Base-by-base conservation (phyloP, 2,329 filamentous ascomycete genomes). In the Colletotrichum sp. region DNA sequence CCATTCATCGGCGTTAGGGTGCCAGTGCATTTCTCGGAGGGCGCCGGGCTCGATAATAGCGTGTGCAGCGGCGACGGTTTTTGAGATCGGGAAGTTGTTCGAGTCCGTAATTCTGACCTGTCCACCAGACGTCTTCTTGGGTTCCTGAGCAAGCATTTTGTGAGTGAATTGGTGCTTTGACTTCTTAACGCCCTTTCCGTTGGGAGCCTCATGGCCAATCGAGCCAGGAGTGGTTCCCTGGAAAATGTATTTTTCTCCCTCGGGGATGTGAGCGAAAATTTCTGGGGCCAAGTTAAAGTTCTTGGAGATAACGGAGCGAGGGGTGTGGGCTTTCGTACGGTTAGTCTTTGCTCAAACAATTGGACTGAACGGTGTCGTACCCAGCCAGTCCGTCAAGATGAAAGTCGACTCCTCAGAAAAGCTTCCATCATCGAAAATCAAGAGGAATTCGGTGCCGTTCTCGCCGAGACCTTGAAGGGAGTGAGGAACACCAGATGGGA, bases 21-120 rank as follows among this genome's bases (percentile, higher is more conserved):
- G 94, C 94, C 94, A 96, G 86, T 96, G 94, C 89, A 96, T 95
- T 84, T 95, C 94, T 8, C 94, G 90, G 81, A 96, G 87, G 0
- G 93, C 93, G 11, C 93, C 93, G 0, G 94, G 94, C 75, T 93
- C 87, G 72, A 96, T 94, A 48, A 90, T 90, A 16, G 94, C 90
- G 79, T 95, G 90, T 1, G 93, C 94, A 0, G 94, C 94, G 0
- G 94, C 93, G 28, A 96, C 90, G 0, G 92, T 94, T 82, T 91
- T 92, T 52, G 94, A 94, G 75, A 95, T 90, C 28, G 92, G 91
- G 82, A 96, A 96, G 83, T 94, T 95, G 34, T 87, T 89, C 19
- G 93, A 94, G 82, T 96, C 94, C 4, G 93, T 89, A 81, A 96
- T 94, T 78, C 94, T 92, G 3, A 95, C 93, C 64, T 91, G 86